Base-by-base conservation (phyloP, 2,329 filamentous ascomycete genomes). In the Penicillium nordicum region DNA sequence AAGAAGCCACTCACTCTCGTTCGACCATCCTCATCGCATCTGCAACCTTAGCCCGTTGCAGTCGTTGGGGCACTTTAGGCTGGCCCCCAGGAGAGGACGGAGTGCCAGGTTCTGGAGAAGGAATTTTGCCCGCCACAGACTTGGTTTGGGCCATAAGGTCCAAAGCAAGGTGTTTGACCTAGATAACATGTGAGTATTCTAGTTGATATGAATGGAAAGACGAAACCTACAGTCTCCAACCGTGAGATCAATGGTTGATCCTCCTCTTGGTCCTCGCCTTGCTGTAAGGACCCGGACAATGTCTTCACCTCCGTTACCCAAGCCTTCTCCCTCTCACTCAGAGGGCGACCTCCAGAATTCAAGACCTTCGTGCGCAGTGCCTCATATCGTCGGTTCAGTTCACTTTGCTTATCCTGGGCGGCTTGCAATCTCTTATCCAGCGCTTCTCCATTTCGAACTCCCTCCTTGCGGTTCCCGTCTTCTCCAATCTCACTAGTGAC, bases 11-110 rank as follows among this genome's bases (percentile, higher is more conserved):
- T 59, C 55, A 77, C 75, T 80, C 78, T 72, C 78, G 69, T 57
- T 80, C 78, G 45, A 81, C 76, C 76, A 80, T 76, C 40, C 68
- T 72, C 76, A 79, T 79, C 6, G 78, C 78, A 64, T 80, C 76
- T 2, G 71, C 69, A 46, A 80, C 69, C 66, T 74, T 78, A 36
- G 76, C 75, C 37, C 74, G 74, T 57, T 80, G 78, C 27, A 80
- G 62, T 50, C 74, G 69, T 43, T 73, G 70, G 1, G 77, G 74
- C 21, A 79, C 69, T 53, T 65, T 70, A 5, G 73, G 66, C 7
- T 70, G 68, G 30, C 61, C 61, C 21, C 58, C 59, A 9, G 74
- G 67, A 46, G 68, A 69, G n/a, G 59, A 66, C 14, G 68, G 68
- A 37, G 60, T 70, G 36, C 62, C 62, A 43, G 68, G 67, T 38